A percentile compares a stretch with the other conserved stretches of the same genome.
Conservation (phyloP, 192 early-diverging fungal genomes). For the Backusella australiensis region DNA sequence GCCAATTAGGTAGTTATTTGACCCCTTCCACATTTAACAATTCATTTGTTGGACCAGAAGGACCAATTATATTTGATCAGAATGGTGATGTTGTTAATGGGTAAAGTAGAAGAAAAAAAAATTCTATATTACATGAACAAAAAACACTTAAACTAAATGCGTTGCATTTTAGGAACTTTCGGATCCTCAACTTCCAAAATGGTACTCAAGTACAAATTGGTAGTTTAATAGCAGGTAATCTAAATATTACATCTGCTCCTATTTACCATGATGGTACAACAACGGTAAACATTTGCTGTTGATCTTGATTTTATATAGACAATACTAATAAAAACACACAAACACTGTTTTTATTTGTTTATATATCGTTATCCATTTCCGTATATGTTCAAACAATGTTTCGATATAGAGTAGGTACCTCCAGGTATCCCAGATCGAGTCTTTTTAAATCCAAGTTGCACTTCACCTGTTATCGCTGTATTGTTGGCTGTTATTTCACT, state of each 20-base stretch:
- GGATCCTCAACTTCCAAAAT: conserved; percentile 44
- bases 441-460: conserved; percentile 38
- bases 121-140: not conserved
- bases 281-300: conserved; percentile 9
- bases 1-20: conserved; percentile 35
- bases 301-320: not conserved
- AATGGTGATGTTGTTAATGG: conserved; percentile 39
- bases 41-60: conserved; percentile 43
- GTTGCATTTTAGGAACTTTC: conserved; percentile 34
- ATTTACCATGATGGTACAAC: conserved; percentile 50
- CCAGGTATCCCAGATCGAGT: conserved; percentile 34
- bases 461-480: conserved; percentile 32
- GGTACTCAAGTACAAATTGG: conserved; percentile 37
- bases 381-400: not conserved
- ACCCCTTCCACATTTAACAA: conserved; percentile 43
- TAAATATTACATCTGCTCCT: conserved; percentile 40
- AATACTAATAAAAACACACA: not conserved
- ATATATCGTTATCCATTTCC: not conserved
- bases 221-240: conserved; percentile 34
- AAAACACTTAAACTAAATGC: not conserved
- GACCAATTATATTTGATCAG: conserved; percentile 46
- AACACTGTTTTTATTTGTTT: not conserved
- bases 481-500: conserved; percentile 31
- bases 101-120: conserved; percentile 20
- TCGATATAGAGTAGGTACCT: conserved; percentile 23